Evolutionary conservation across 495 filamentous ascomycete species (phyloP).

Genomic region (Aspergillus kassunensis): DNA sequence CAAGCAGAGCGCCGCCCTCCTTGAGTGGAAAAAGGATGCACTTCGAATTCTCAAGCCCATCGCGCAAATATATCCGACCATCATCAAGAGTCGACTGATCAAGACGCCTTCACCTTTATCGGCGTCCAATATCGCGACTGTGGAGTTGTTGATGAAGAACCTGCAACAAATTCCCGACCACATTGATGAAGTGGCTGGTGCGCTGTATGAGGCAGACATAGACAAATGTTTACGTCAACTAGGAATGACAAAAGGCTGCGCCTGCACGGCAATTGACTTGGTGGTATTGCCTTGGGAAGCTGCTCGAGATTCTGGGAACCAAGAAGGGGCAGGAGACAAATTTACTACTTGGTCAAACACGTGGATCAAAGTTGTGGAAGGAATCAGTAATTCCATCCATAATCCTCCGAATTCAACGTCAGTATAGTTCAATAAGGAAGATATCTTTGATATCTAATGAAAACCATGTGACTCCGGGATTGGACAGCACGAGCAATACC

Average conservation of each 20-base stretch:
- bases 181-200: conserved; percentile 47
- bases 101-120: conserved; percentile 15
- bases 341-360: conserved; percentile 46
- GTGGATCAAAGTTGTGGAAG: conserved; percentile 45
- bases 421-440: background rate
- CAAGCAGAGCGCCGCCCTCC: conserved; percentile 26
- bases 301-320: conserved; percentile 3
- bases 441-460: background rate
- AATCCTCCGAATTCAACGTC: background rate
- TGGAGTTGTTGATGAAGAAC: conserved; percentile 31
- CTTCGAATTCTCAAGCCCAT: conserved; percentile 41
- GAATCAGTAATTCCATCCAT: conserved; percentile 34
- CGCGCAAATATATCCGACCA: conserved; percentile 39
- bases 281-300: conserved; percentile 26
- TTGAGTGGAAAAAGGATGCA: conserved; percentile 35
- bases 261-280: conserved; percentile 27
- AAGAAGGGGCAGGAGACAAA: conserved; percentile 36
- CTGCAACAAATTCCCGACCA: conserved; percentile 39
- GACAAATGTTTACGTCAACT: conserved; percentile 27
- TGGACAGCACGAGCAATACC: too few relatives aligned
- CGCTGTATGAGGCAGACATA: conserved; percentile 42
- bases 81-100: conserved; percentile 36
- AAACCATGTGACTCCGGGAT: background rate
- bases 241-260: conserved; percentile 23
- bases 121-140: conserved; percentile 12